These are phyloP conservation scores for Castanospermum australe DNA, from an alignment of 306 rosid species.

Conservation along the genomic window DNA sequence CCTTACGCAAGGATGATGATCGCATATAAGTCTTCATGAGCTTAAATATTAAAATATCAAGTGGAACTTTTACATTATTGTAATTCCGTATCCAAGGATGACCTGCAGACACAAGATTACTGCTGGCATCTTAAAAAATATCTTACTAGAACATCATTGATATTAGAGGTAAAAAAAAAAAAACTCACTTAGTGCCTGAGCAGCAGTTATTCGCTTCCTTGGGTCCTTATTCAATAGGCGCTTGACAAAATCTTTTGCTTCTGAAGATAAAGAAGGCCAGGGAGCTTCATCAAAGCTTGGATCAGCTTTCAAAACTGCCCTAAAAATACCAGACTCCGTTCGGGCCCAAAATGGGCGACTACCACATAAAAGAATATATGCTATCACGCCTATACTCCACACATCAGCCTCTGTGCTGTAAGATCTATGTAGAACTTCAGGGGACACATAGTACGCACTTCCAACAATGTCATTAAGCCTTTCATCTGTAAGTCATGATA, in stretches of 20 bases:
- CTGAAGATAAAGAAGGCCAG: constrained; percentile 86
- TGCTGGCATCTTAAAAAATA: constrained; percentile 18
- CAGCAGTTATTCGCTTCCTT: constrained; percentile 90
- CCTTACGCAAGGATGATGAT: constrained; percentile 95
- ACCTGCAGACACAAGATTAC: constrained; percentile 65
- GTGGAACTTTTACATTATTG: constrained; percentile 68
- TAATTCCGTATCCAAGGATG: constrained; percentile 91
- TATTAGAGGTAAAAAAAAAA: neutral
- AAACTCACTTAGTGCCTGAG: constrained; percentile 90
- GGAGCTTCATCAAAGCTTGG: constrained; percentile 95
- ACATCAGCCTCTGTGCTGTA: constrained; percentile 95
- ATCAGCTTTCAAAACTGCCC: constrained; percentile 93
- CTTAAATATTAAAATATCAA: constrained; percentile 81
- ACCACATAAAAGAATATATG: constrained; percentile 96
- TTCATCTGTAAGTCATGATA: constrained; percentile 63
- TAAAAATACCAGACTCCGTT: constrained; percentile 93
- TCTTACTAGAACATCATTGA: constrained; percentile 21
- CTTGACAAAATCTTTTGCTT: constrained; percentile 95
- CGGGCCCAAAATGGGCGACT: constrained; percentile 99
- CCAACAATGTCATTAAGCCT: constrained; percentile 98
- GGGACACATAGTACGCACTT: constrained; percentile 98
- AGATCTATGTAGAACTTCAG: constrained; percentile 96
- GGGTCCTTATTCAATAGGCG: constrained; percentile 91
- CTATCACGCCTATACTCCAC: constrained; percentile 97
- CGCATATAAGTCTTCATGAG: constrained; percentile 84